Base-by-base conservation (phyloP, 2,329 filamentous ascomycete species). In the Escovopsis weberi region DNA sequence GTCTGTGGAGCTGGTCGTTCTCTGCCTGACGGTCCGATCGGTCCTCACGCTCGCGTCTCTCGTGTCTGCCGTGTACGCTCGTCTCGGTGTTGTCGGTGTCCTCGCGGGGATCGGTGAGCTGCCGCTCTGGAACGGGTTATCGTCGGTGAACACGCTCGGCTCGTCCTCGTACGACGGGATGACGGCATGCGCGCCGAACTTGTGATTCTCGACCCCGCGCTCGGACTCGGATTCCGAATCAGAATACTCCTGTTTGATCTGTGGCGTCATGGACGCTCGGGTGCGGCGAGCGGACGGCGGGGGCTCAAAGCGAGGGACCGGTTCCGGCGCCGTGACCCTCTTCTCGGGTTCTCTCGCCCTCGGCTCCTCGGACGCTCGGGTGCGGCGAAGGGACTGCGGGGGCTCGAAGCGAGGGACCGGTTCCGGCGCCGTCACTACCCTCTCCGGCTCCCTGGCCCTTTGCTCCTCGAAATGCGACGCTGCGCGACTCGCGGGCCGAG, bases 51-150 rank as follows among this genome's bases (percentile, higher is more conserved):
- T 55, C 10, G 69, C 66, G 18, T 61, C 57, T 15, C 59, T 66
- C 2, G 61, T 55, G n/a, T 32, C 28, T 9, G 28, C 28, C 7
- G 28, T 32, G 28, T 32, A 32, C 5, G 69, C 70, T 52, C 67
- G 68, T 48, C 73, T 66, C 36, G 72, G 69, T 45, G 63, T 63
- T 49, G 58, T 63, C 19, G 72, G 63, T 26, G 68, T 66, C 57
- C 66, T 67, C 26, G 69, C 61, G 2, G 61, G 59, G 6, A 72
- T 61, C 2, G 85, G 80, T 9, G 85, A 82, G 59, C 80, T 83
- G 35, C 86, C 82, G 56, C 83, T 85, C 59, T 96, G 89, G 57
- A 96, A 96, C 0, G 89, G 88, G 54, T 96, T 96, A 42, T 95
- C 86, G 51, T 80, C 74, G 2, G 82, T 86, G 60, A 96, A 96